A percentile compares a stretch with the other conserved stretches of the same genome.
These are phyloP conservation scores for Heliosperma pusillum DNA, from an alignment of 148 eudicot genomes.

Conservation along the genomic window DNA sequence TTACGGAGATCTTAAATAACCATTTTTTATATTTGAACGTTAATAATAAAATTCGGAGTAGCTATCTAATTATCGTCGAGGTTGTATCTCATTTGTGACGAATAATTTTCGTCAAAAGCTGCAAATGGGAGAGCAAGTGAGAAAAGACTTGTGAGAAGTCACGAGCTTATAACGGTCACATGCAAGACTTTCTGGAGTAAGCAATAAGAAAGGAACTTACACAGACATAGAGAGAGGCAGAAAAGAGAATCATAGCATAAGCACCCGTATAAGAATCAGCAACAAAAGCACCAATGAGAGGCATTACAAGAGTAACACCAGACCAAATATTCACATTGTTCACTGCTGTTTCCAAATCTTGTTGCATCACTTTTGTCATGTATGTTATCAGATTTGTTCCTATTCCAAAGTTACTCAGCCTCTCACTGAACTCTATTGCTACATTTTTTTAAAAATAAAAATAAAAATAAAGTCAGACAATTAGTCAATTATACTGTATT, in stretches of 20 bases:
- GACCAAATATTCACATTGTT: slow-evolving; percentile 60
- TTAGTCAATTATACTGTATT: too few species aligned
- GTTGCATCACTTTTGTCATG: slow-evolving; percentile 69
- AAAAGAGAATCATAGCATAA: slow-evolving; percentile 49
- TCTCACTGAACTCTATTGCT: slow-evolving; percentile 88
- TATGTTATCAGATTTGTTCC: slow-evolving; percentile 72
- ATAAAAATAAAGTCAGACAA: too few species aligned
- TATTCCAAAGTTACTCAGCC: slow-evolving; percentile 72
- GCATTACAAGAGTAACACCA: slow-evolving; percentile 73
- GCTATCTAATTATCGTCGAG: too few species aligned
- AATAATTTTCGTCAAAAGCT: too few species aligned
- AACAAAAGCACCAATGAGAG: slow-evolving; percentile 74
- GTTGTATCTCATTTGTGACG: too few species aligned
- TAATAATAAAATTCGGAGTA: too few species aligned
- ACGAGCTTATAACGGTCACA: too few species aligned
- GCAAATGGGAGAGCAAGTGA: too few species aligned
- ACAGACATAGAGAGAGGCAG: slow-evolving; percentile 56
- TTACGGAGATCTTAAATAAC: too few species aligned
- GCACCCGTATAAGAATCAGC: slow-evolving; percentile 79
- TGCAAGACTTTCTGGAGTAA: too few species aligned
- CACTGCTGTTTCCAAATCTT: slow-evolving; percentile 70
- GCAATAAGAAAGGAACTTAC: slow-evolving; percentile 31
- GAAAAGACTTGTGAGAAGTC: too few species aligned
- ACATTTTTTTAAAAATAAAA: slow-evolving; percentile 18
- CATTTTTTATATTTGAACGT: too few species aligned